Base-by-base conservation (phyloP, 2,329 filamentous ascomycete genomes). In the Akanthomyces dipterigenus region DNA sequence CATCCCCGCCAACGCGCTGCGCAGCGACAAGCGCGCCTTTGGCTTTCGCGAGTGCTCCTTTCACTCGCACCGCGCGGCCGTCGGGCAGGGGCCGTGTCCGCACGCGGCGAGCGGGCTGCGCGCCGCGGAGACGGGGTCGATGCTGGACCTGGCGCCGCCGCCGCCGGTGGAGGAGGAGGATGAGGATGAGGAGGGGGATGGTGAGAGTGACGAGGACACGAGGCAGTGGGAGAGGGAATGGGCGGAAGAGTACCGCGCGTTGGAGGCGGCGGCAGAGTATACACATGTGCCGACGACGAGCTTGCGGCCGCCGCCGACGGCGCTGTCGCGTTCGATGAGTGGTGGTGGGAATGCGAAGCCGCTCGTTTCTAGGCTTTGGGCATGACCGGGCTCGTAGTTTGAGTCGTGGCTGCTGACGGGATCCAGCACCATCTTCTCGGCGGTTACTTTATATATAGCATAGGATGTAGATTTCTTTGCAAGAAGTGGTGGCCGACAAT, bases 41-140 rank as follows among this genome's bases (percentile, higher is more conserved):
- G 83, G 82, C n/a, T 86, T 85, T 69, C 76, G 83, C 26, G 80
- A 83, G 70, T 86, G 83, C 69, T 83, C 82, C 14, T 86, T 86
- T 66, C 83, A 86, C 69, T 83, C 80, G 42, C 83, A 86, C 67
- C 76, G 83, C 22, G 77, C 80, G 5, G 71, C 75, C 8, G 80
- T 84, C 38, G 82, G 82, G 22, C 78, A 86, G 70, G 76, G 76
- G 5, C 72, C 71, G n/a, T 86, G 83, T 63, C 82, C 82, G 16
- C 78, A 84, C 65, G 68, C 68, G 12, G 64, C 62, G 48, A 36
- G 20, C 18, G 58, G 55, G 18, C 26, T 48, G 26, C 20, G 50
- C 9, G 28, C 40, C 16, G 34, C 38, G 5, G 55, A 60, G 26
- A 40, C 50, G 28, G 43, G 55, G 6, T 55, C 34, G 4, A 46